These are phyloP conservation scores for Penicillium cataractarum DNA, from an alignment of 495 filamentous ascomycete genomes.

Conservation along the genomic window DNA sequence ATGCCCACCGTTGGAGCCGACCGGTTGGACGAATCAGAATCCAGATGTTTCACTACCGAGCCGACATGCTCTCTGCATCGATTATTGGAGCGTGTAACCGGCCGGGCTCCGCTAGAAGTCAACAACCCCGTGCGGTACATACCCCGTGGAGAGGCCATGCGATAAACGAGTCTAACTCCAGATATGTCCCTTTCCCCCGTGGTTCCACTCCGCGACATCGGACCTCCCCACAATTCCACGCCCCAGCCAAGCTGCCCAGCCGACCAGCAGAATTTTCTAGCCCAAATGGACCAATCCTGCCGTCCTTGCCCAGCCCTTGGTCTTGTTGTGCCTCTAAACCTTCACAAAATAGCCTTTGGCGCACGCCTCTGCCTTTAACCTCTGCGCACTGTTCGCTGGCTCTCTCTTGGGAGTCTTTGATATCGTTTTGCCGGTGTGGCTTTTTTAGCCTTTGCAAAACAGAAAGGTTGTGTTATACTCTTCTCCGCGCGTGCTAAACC, in stretches of 20 bases:
- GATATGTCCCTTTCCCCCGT: not conserved
- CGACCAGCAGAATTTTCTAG: constrained; percentile 16
- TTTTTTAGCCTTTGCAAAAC: not conserved
- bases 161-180: not conserved
- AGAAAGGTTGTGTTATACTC: constrained; percentile 24
- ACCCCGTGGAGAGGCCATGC: constrained; percentile 18
- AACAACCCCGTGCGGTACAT: constrained; percentile 18
- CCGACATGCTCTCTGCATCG: not conserved
- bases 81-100: not conserved
- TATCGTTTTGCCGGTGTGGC: constrained; percentile 28
- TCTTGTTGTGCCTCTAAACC: not conserved
- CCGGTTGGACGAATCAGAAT: constrained; percentile 14
- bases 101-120: not conserved
- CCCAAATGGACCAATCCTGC: not conserved
- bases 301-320: not conserved
- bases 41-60: not conserved
- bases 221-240: constrained; percentile 16
- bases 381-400: constrained; percentile 16
- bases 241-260: constrained; percentile 2
- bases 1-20: constrained; percentile 13
- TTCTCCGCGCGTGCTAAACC: constrained; percentile 34
- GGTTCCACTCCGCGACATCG: constrained; percentile 23
- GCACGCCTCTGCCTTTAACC: constrained; percentile 11
- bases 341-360: constrained; percentile 15
- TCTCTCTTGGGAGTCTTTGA: too few relatives aligned